Evolutionary conservation across 805 yeast species (phyloP).

Genomic region (Metschnikowia kofuensis): DNA sequence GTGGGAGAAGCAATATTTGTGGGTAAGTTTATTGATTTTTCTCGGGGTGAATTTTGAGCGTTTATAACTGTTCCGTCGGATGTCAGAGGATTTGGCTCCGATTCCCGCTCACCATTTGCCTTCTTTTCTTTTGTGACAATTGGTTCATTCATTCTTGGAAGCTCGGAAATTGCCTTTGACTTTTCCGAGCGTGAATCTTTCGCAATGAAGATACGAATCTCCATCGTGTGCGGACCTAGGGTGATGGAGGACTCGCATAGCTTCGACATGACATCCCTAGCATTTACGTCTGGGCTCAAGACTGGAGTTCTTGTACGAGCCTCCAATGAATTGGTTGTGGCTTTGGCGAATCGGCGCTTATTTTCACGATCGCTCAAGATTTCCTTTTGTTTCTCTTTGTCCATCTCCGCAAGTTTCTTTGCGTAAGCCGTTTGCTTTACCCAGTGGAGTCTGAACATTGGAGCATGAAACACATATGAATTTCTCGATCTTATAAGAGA

Average conservation of each 20-base stretch:
- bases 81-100: not conserved
- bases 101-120: not conserved
- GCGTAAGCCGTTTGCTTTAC: conserved; percentile 60
- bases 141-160: conserved; percentile 11
- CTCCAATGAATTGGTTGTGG: conserved; percentile 18
- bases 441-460: conserved; percentile 81
- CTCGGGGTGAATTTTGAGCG: not conserved
- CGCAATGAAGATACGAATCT: conserved; percentile 73
- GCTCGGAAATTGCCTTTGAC: conserved; percentile 30
- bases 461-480: conserved; percentile 53
- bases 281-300: conserved; percentile 43
- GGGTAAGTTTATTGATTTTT: too few relatives aligned
- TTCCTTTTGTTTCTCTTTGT: conserved; percentile 24
- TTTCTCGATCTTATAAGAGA: conserved; percentile 73
- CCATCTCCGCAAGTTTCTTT: conserved; percentile 40
- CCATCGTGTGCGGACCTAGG: conserved; percentile 83
- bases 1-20: too few relatives aligned
- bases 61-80: not conserved
- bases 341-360: conserved; percentile 19
- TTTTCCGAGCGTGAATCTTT: conserved; percentile 72
- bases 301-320: conserved; percentile 30
- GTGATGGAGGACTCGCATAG: conserved; percentile 70
- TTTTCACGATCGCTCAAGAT: conserved; percentile 14
- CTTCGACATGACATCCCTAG: conserved; percentile 86
- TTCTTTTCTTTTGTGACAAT: not conserved